phyloP scores from a whole-genome alignment of 106 monocot species.

The Xerophyta viscosa region DNA sequence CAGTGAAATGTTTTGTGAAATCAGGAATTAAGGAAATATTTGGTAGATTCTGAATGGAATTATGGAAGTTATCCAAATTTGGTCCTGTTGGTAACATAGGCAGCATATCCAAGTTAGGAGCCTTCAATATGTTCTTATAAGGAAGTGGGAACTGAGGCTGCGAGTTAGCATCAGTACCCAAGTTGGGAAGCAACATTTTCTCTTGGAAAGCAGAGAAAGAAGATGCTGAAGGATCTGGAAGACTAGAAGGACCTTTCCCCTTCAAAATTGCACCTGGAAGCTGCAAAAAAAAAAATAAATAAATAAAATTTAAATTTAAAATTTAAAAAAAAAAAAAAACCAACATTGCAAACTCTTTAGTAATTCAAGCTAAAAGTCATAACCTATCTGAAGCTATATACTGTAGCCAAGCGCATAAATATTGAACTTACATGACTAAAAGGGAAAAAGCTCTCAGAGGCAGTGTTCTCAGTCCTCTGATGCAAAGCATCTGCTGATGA shows the following conservation, averaged over 20 bases:
- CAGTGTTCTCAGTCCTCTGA: conserved; percentile 32
- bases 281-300: conserved; percentile 53
- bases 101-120: conserved; percentile 29
- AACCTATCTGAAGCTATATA: background rate
- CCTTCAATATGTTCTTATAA: conserved; percentile 24
- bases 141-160: conserved; percentile 29
- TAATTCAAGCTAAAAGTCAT: background rate
- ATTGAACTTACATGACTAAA: conserved; percentile 45
- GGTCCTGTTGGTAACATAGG: conserved; percentile 46
- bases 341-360: conserved; percentile 1
- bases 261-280: conserved; percentile 23
- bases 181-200: conserved; percentile 48
- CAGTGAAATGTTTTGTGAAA: conserved; percentile 35
- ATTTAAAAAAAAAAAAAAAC: too few relatives aligned
- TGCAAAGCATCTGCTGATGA: conserved; percentile 27
- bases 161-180: conserved; percentile 29
- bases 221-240: conserved; percentile 22
- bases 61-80: conserved; percentile 24
- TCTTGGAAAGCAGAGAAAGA: conserved; percentile 56
- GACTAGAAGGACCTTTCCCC: conserved; percentile 12
- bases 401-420: background rate
- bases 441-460: conserved; percentile 54
- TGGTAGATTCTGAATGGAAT: conserved; percentile 25
- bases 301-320: too few relatives aligned
- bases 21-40: conserved; percentile 47